Conservation (phyloP, 768 basidiomycete genomes). For the Amanita fuliginea region DNA sequence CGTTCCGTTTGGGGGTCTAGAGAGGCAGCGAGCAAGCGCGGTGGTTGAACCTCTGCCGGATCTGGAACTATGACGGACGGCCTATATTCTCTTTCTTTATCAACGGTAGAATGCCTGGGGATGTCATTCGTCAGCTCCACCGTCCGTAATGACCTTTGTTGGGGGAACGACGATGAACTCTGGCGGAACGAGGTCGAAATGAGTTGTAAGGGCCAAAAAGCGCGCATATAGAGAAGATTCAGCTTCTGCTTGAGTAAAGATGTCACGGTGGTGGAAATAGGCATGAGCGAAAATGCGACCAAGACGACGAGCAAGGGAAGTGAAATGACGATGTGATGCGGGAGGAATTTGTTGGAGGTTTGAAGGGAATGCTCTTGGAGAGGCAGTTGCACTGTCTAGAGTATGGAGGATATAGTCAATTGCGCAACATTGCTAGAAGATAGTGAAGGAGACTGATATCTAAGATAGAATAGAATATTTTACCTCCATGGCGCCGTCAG, state of each 20-base stretch:
- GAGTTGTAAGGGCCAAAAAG: conserved; percentile 73
- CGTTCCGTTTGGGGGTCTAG: conserved; percentile 18
- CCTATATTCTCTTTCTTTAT: not conserved
- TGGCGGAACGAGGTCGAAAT: conserved; percentile 71
- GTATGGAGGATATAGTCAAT: conserved; percentile 95
- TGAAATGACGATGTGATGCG: conserved; percentile 76
- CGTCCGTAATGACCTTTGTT: not conserved
- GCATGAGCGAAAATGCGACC: conserved; percentile 96
- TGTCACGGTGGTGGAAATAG: conserved; percentile 89
- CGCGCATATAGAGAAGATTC: conserved; percentile 87
- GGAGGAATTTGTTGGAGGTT: conserved; percentile 48
- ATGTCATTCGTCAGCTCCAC: conserved; percentile 12
- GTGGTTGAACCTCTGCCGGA: conserved; percentile 20
- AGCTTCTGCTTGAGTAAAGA: conserved; percentile 82
- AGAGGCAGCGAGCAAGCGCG: conserved; percentile 28
- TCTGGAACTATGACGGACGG: not conserved
- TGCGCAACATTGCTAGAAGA: conserved; percentile 78
- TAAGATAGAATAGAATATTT: conserved; percentile 10
- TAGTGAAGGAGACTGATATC: not conserved
- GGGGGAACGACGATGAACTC: conserved; percentile 80
- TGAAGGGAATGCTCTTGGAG: conserved; percentile 85
- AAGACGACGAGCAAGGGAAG: conserved; percentile 80
- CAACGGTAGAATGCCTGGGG: conserved; percentile 8
- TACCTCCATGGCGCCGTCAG: conserved; percentile 81
- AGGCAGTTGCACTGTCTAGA: conserved; percentile 87